These are phyloP conservation scores for Diospyros lotus DNA, from an alignment of 148 eudicot genomes.

Conservation along the genomic window DNA sequence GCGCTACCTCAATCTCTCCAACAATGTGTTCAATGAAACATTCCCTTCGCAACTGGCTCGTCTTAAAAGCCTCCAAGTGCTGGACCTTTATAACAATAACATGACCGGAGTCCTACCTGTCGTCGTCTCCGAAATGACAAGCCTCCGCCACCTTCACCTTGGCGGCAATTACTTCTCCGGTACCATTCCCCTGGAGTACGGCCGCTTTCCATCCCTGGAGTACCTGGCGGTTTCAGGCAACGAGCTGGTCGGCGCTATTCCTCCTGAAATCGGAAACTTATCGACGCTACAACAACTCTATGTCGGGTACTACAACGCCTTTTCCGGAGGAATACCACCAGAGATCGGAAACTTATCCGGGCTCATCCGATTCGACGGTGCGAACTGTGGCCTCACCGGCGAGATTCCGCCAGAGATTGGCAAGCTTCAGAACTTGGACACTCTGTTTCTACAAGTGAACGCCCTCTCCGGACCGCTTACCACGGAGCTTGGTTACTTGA, in stretches of 20 bases:
- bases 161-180: constrained; percentile 85
- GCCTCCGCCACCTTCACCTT: constrained; percentile 57
- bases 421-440: constrained; percentile 61
- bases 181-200: constrained; percentile 61
- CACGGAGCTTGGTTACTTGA: constrained; percentile 51
- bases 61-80: constrained; percentile 35
- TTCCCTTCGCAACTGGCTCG: constrained; percentile 41
- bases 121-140: constrained; percentile 23
- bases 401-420: constrained; percentile 68
- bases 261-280: constrained; percentile 63
- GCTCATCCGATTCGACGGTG: constrained; percentile 66
- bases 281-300: constrained; percentile 56
- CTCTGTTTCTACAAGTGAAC: constrained; percentile 80
- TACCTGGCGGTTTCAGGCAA: constrained; percentile 92
- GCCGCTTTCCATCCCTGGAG: constrained; percentile 42
- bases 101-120: constrained; percentile 51
- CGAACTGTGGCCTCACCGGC: constrained; percentile 80
- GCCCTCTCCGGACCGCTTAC: constrained; percentile 51
- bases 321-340: constrained; percentile 54
- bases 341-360: constrained; percentile 65
- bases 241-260: constrained; percentile 62
- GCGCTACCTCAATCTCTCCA: constrained; percentile 54
- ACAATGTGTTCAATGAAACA: constrained; percentile 55
- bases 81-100: constrained; percentile 78
- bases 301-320: constrained; percentile 69